Base-by-base conservation (phyloP, 1,139 yeast genomes). In the Debaryomyces nepalensis region DNA sequence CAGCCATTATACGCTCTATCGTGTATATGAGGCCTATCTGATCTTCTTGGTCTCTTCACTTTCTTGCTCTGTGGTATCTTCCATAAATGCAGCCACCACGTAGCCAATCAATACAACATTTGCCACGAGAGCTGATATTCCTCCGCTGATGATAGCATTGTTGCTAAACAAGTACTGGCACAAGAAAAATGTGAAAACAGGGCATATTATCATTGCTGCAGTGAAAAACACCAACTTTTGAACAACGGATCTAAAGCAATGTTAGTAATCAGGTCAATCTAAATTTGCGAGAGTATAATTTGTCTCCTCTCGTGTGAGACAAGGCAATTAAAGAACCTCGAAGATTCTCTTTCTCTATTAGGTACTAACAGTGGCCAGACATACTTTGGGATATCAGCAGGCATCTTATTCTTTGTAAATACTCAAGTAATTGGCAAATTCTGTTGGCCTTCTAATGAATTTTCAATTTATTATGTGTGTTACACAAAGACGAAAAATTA, bases 31-130 rank as follows among this genome's bases (percentile, higher is more conserved):
- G 12, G 10, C 12, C 16, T 30, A 46, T 15, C 42, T 43, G 10
- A 23, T 11, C 43, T 48, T 44, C 41, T 44, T 46, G 5, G 43
- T 64, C 39, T 65, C 66, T 27, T 66, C 67, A 26, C 59, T 63
- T 34, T 59, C 66, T 5, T 57, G 61, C 11, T 62, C 56, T 24
- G 63, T 63, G n/a, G 82, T 68, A 43, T 87, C 90, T 61, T 93
- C 99, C 19, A 77, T 77, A 61, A 91, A 90, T 0, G 99, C 98
- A 40, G 81, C 91, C 12, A 89, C 73, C 16, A 93, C 86, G 59
- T 88, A 93, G 2, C 91, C 93, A 42, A 91, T 79, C 52, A 93
- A 75, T 26, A 93, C 97, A 10, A 87, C 66, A 59, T 93, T 93
- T 34, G 97, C 98, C 38, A 82, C 82, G 14, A 83, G 70, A 0